Conservation (phyloP, 805 yeast species). For the Metschnikowia picachoensis region DNA sequence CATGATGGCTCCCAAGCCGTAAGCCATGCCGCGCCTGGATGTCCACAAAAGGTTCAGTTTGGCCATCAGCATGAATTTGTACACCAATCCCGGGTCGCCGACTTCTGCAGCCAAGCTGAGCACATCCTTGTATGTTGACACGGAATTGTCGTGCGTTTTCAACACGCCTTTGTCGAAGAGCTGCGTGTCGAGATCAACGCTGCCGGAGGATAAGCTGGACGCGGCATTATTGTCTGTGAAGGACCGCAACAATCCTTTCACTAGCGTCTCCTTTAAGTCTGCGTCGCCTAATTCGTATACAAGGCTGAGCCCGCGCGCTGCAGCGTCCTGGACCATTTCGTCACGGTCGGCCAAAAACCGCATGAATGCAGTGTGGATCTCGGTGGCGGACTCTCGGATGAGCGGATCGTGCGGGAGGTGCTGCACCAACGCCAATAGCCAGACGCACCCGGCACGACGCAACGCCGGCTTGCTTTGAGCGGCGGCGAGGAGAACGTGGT, state of each 20-base stretch:
- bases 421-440: conserved; percentile 80
- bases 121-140: conserved; percentile 89
- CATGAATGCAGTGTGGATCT: conserved; percentile 73
- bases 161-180: conserved; percentile 80
- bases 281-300: conserved; percentile 73
- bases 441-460: conserved; percentile 74
- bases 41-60: conserved; percentile 88
- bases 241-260: conserved; percentile 66
- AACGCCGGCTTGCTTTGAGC: conserved; percentile 67
- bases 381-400: conserved; percentile 43
- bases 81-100: conserved; percentile 92
- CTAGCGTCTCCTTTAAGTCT: conserved; percentile 66
- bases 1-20: conserved; percentile 82
- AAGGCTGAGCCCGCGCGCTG: conserved; percentile 81
- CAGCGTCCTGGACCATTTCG: conserved; percentile 87
- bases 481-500: conserved; percentile 49
- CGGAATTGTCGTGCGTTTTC: conserved; percentile 78
- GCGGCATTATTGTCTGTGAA: conserved; percentile 66
- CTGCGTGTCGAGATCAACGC: conserved; percentile 74
- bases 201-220: conserved; percentile 52
- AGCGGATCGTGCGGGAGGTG: conserved; percentile 52
- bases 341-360: conserved; percentile 75
- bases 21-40: conserved; percentile 89
- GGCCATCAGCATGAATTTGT: conserved; percentile 90
- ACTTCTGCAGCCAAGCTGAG: conserved; percentile 86